Conservation (phyloP, 768 basidiomycete species). For the Hygrophorus russula region DNA sequence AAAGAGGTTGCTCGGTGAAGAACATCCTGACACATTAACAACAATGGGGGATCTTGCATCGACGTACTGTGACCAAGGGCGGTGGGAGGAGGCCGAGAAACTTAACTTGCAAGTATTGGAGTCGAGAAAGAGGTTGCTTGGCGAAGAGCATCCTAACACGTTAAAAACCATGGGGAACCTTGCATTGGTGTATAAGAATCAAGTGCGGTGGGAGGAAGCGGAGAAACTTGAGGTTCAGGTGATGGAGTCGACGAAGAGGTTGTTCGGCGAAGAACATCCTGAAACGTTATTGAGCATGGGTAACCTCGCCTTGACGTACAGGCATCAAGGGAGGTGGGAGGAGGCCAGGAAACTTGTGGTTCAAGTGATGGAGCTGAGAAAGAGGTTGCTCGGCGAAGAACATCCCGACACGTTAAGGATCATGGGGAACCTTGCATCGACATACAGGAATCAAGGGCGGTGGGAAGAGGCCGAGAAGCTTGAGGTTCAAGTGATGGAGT, state of each 20-base stretch:
- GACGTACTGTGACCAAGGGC: not conserved
- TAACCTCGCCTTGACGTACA: too few species aligned
- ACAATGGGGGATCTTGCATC: not conserved
- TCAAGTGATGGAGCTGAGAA: too few species aligned
- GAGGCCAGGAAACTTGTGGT: too few species aligned
- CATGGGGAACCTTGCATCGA: too few species aligned
- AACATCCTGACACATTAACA: not conserved
- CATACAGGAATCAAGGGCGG: too few species aligned
- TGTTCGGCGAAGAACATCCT: conserved; percentile 6
- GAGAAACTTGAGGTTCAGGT: conserved; percentile 2
- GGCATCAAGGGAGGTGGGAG: too few species aligned
- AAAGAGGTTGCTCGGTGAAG: not conserved
- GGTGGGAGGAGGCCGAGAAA: conserved; percentile 1
- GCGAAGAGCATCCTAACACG: not conserved
- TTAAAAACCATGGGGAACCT: not conserved
- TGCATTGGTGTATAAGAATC: conserved; percentile 3
- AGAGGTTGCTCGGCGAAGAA: too few species aligned
- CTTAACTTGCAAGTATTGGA: not conserved
- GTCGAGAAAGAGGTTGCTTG: not conserved
- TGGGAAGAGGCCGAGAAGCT: too few species aligned
- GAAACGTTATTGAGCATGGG: conserved; percentile 2
- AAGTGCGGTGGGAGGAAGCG: conserved; percentile 5
- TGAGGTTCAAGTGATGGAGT: too few species aligned
- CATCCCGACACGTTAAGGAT: too few species aligned
- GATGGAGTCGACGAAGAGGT: not conserved